phyloP scores from a whole-genome alignment of 495 filamentous ascomycete species.

The Lindgomyces ingoldianus region DNA sequence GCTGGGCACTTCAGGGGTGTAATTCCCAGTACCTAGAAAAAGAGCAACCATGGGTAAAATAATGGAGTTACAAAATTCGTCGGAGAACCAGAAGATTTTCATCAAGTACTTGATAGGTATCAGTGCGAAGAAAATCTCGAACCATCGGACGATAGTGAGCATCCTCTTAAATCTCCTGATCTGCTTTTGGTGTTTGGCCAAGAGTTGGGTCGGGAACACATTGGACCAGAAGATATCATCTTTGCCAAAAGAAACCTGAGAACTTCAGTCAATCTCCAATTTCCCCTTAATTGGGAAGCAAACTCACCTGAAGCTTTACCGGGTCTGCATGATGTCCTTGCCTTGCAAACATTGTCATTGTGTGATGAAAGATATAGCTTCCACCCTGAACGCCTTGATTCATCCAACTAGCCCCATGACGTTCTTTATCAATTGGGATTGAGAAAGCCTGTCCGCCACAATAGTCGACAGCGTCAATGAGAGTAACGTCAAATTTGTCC shows the following conservation, averaged over 20 bases:
- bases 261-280: background rate
- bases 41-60: slow-evolving; percentile 74
- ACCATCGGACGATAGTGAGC: slow-evolving; percentile 67
- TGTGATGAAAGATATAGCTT: slow-evolving; percentile 77
- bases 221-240: slow-evolving; percentile 79
- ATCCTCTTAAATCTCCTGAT: slow-evolving; percentile 66
- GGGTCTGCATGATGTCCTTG: slow-evolving; percentile 68
- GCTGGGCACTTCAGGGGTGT: slow-evolving; percentile 73
- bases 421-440: slow-evolving; percentile 66
- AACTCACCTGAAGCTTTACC: slow-evolving; percentile 64
- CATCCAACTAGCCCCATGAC: slow-evolving; percentile 71
- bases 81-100: slow-evolving; percentile 68
- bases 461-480: slow-evolving; percentile 67
- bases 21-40: slow-evolving; percentile 70
- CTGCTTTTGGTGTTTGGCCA: slow-evolving; percentile 63
- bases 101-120: slow-evolving; percentile 72
- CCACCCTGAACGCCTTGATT: slow-evolving; percentile 87
- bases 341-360: slow-evolving; percentile 71
- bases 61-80: slow-evolving; percentile 73
- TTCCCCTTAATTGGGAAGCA: background rate
- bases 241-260: slow-evolving; percentile 74
- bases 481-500: slow-evolving; percentile 70
- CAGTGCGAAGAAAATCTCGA: slow-evolving; percentile 70
- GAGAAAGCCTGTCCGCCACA: slow-evolving; percentile 83
- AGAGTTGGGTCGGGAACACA: slow-evolving; percentile 69